Evolutionary conservation across 192 early-diverging fungal species (phyloP).

Genomic region (Ambispora gerdemannii): DNA sequence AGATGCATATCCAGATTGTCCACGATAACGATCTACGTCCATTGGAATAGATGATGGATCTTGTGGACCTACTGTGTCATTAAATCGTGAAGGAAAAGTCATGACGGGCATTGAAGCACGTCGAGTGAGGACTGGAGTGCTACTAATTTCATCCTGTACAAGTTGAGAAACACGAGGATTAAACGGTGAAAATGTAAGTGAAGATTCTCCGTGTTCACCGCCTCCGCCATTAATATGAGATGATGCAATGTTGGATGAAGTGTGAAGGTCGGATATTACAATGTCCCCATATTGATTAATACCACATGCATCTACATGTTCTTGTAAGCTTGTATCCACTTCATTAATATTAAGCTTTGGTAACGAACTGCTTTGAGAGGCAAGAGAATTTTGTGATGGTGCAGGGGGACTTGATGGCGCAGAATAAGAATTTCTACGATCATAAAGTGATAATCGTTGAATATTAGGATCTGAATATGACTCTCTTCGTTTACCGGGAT

Average conservation of each 20-base stretch:
- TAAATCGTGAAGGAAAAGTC: constrained; percentile 21
- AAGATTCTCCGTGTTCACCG: constrained; percentile 24
- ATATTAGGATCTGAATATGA: constrained; percentile 29
- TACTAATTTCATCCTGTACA: constrained; percentile 31
- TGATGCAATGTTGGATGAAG: not conserved
- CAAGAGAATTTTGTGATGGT: constrained; percentile 30
- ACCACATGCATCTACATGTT: constrained; percentile 14
- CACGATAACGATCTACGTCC: constrained; percentile 27
- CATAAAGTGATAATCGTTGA: constrained; percentile 31
- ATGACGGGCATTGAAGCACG: constrained; percentile 26
- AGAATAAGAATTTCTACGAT: constrained; percentile 43
- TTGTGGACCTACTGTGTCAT: constrained; percentile 16
- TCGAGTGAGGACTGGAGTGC: constrained; percentile 24
- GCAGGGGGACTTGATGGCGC: constrained; percentile 45
- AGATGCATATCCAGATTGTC: constrained; percentile 20
- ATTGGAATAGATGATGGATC: constrained; percentile 28
- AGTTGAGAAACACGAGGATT: constrained; percentile 30
- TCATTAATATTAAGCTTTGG: constrained; percentile 34
- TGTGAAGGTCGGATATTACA: constrained; percentile 10
- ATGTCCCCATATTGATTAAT: constrained; percentile 1
- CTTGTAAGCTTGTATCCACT: constrained; percentile 7
- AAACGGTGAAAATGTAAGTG: not conserved
- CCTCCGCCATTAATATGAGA: too few species aligned
- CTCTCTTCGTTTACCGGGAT: constrained; percentile 31
- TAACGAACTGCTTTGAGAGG: constrained; percentile 21